A percentile compares a stretch with the other conserved stretches of the same genome.
These are phyloP conservation scores for Pseudisothecium myosuroides DNA, from an alignment of 225 moss, liverwort and hornwort genomes.

Conservation along the genomic window DNA sequence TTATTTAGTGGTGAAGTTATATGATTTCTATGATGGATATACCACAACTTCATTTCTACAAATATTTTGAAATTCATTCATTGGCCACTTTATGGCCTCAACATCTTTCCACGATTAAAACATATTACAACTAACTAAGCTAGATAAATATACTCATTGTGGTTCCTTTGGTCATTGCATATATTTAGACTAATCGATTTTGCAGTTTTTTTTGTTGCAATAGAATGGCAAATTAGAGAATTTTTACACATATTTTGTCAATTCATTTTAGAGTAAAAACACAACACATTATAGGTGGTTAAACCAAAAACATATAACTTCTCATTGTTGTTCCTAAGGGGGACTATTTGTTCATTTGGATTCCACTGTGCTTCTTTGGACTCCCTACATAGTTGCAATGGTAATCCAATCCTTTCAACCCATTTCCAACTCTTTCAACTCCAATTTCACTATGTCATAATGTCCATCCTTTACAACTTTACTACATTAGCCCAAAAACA, in stretches of 20 bases:
- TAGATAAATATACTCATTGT: too few relatives aligned
- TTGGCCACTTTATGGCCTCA: neutral
- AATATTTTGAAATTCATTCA: neutral
- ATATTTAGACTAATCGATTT: too few relatives aligned
- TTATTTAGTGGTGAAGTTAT: neutral
- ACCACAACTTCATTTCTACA: neutral
- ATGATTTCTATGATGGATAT: neutral
- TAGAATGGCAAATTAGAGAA: neutral
- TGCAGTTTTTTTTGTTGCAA: too few relatives aligned
- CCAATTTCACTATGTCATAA: neutral
- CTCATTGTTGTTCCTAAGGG: neutral
- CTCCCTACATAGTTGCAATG: neutral
- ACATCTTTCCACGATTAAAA: neutral
- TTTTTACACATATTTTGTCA: neutral
- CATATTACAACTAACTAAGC: too few relatives aligned
- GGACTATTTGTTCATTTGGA: too few relatives aligned
- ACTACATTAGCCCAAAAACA: too few relatives aligned
- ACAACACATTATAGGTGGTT: neutral
- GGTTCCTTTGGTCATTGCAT: too few relatives aligned
- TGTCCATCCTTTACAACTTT: accelerated
- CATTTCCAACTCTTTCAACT: too few relatives aligned
- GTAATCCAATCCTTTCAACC: too few relatives aligned
- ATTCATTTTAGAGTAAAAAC: neutral
- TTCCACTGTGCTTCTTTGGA: neutral
- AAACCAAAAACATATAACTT: neutral